Conservation (phyloP, 2,329 filamentous ascomycete species). For the Cladophialophora immunda region DNA sequence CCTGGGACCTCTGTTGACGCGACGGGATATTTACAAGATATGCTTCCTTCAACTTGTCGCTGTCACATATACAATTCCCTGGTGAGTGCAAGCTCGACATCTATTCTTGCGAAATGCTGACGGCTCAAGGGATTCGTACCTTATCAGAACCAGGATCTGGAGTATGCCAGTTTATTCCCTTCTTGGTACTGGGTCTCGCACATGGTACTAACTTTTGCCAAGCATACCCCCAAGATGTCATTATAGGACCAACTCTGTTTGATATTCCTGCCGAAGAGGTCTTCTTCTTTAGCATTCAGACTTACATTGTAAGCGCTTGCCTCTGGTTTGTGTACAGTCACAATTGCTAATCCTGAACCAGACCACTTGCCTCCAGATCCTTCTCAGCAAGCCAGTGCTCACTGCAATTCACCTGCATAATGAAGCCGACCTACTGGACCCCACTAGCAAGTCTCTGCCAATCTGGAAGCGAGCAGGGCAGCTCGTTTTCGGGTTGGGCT, state of each 20-base stretch:
- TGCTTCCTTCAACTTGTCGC: slow-evolving; percentile 69
- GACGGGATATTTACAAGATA: slow-evolving; percentile 70
- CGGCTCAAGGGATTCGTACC: slow-evolving; percentile 67
- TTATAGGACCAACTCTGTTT: slow-evolving; percentile 69
- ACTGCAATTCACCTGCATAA: slow-evolving; percentile 62
- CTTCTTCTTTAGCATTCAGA: slow-evolving; percentile 81
- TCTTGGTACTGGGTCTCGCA: not conserved
- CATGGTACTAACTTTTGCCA: slow-evolving; percentile 31
- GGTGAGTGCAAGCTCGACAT: slow-evolving; percentile 50
- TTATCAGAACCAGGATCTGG: slow-evolving; percentile 74
- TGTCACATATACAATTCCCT: slow-evolving; percentile 74
- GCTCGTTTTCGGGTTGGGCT: slow-evolving; percentile 51
- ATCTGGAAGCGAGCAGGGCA: slow-evolving; percentile 61
- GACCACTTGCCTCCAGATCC: slow-evolving; percentile 72
- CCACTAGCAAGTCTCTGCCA: slow-evolving; percentile 47
- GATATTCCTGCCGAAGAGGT: slow-evolving; percentile 76
- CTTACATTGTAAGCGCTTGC: slow-evolving; percentile 63
- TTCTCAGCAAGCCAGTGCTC: slow-evolving; percentile 70
- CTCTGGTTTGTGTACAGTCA: not conserved
- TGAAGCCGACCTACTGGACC: slow-evolving; percentile 43
- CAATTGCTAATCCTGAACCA: slow-evolving; percentile 18
- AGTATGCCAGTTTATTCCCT: slow-evolving; percentile 43
- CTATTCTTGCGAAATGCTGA: slow-evolving; percentile 5
- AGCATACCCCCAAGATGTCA: slow-evolving; percentile 70
- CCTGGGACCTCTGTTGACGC: slow-evolving; percentile 69